Evolutionary conservation across 2,329 filamentous ascomycete genomes (phyloP).

Genomic region (Curvularia hawaiiensis): DNA sequence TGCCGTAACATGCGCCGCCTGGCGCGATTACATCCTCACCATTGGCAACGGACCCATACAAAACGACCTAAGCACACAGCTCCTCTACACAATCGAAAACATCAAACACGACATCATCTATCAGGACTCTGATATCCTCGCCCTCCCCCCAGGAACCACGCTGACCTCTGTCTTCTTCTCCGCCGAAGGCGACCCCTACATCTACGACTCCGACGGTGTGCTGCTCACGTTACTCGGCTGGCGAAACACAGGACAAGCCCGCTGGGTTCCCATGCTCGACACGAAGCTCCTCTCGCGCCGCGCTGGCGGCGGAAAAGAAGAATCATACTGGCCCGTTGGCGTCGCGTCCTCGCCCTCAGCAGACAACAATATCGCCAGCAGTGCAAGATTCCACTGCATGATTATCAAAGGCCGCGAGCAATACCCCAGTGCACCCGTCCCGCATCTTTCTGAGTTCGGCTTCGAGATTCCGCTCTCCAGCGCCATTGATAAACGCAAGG

Average conservation of each 20-base stretch:
- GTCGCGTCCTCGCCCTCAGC: slow-evolving; percentile 69
- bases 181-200: slow-evolving; percentile 90
- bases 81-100: slow-evolving; percentile 93
- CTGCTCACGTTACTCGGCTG: slow-evolving; percentile 88
- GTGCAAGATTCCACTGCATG: slow-evolving; percentile 95
- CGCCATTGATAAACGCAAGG: slow-evolving; percentile 46
- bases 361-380: slow-evolving; percentile 72
- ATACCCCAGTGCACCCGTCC: slow-evolving; percentile 83
- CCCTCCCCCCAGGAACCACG: slow-evolving; percentile 74
- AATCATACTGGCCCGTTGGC: slow-evolving; percentile 93
- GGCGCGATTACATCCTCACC: slow-evolving; percentile 95
- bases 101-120: slow-evolving; percentile 92
- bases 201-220: slow-evolving; percentile 92
- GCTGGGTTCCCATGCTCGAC: slow-evolving; percentile 91
- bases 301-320: slow-evolving; percentile 81
- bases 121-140: slow-evolving; percentile 91
- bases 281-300: slow-evolving; percentile 83
- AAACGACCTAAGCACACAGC: slow-evolving; percentile 74
- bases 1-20: slow-evolving; percentile 90
- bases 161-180: slow-evolving; percentile 90
- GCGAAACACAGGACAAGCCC: slow-evolving; percentile 82
- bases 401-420: slow-evolving; percentile 95
- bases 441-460: slow-evolving; percentile 90
- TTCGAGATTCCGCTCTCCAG: slow-evolving; percentile 82
- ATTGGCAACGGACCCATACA: slow-evolving; percentile 89